Conservation (phyloP, 108 stramenopile species). For the Cyclotella sp. region DNA sequence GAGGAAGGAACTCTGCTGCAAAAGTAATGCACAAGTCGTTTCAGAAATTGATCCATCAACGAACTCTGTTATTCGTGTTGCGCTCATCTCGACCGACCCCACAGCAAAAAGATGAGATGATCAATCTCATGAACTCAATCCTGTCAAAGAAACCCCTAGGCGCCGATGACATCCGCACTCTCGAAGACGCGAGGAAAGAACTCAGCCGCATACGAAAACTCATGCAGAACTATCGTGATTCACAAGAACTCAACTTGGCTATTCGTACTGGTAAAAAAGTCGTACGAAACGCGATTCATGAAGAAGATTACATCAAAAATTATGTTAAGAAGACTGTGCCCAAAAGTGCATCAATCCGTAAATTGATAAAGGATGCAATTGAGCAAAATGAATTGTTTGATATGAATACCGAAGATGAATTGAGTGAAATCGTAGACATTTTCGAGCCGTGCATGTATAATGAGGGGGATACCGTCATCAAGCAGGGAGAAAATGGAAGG, state of each 20-base stretch:
- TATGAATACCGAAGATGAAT: conserved; percentile 55
- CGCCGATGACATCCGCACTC: conserved; percentile 29
- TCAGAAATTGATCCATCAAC: no score
- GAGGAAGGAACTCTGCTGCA: no score
- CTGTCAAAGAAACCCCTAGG: conserved; percentile 35
- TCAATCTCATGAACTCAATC: conserved; percentile 32
- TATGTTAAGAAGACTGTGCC: conserved; percentile 50
- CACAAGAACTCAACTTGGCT: neutral
- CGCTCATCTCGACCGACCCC: no score
- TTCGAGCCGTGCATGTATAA: conserved; percentile 57
- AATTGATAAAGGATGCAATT: conserved; percentile 68
- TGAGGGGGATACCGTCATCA: conserved; percentile 59
- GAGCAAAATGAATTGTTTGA: conserved; percentile 72
- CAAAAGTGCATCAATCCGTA: conserved; percentile 55
- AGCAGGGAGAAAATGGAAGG: conserved; percentile 80
- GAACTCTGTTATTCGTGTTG: no score
- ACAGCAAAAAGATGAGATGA: conserved; percentile 16
- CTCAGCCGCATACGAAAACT: conserved; percentile 43
- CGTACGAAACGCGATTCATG: conserved; percentile 27
- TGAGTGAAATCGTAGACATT: conserved; percentile 69
- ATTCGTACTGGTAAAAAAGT: neutral
- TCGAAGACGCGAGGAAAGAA: conserved; percentile 34
- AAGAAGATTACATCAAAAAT: conserved; percentile 33
- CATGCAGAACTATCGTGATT: conserved; percentile 28
- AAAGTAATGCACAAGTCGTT: no score